Base-by-base conservation (phyloP, 2,329 filamentous ascomycete species). In the Diaporthe sp. region DNA sequence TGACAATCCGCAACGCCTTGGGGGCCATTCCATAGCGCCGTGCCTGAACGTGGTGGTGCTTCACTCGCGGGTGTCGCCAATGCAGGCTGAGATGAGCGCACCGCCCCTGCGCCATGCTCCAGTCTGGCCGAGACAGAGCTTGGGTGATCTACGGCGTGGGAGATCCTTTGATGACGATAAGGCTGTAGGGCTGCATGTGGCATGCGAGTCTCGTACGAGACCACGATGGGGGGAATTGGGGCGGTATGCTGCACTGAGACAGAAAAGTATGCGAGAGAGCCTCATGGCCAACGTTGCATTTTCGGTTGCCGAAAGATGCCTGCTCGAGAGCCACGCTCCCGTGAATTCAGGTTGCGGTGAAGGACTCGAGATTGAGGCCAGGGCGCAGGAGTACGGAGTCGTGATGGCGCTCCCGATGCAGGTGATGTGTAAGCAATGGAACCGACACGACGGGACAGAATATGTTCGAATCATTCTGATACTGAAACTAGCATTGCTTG, bases 131-230 rank as follows among this genome's bases (percentile, higher is more conserved):
- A 72, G 70, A 72, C 70, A 72, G 6, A 33, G n/a, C 33, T 57
- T 19, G 42, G 33, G 17, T 54, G 54, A 72, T 50, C 33, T 52
- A 61, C 38, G 30, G 15, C 28, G 70, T 6, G 30, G 52, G 45
- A 64, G 57, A 72, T 72, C 57, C 30, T 54, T 40, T 35, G 70
- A 72, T 40, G 70, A 54, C 60, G 45, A 64, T 61, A 52, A 72
- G 69, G 57, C 70, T 72, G 70, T 72, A 72, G 70, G 70, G 70
- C 70, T 72, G 70, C 70, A 72, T 52, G 33, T 52, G 55, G 45
- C 33, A 54, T 72, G 57, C 70, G 50, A 42, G 17, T 25, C 57
- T 54, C 42, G 57, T 72, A 64, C 70, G 57, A 72, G 57, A 35
- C 19, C 28, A 40, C 54, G n/a, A n/a, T n/a, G n/a, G 19, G 57